Evolutionary conservation across 768 basidiomycete genomes (phyloP), one percentile per base, ranked within the genome.

Genomic region (Tricholoma bakamatsutake): DNA sequence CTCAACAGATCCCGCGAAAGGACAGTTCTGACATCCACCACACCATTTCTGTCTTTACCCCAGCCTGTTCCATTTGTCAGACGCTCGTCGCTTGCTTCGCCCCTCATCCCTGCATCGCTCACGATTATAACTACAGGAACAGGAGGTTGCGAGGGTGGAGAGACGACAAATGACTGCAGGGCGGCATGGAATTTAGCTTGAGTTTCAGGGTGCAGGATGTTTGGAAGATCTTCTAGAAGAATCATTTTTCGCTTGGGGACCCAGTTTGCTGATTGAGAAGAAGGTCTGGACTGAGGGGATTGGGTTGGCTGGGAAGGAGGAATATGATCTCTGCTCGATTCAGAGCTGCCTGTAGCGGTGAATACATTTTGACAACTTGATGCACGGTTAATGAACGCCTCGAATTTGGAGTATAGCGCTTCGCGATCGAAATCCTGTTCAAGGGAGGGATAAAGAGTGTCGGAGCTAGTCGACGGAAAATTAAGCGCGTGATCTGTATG

Each of bases 201-300:
- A 0, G 87, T 90, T 21, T 77, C 72, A 5, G 73, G 68, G 69
- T 93, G 92, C 4, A 92, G 73, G 53, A 98, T 82, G 65, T 98
- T 98, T 0, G 96, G 97, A 1, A 99, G 79, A 55, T 95, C 90
- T 70, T 95, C 92, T 7, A 97, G 74, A 4, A 98, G 82, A 52
- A 98, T 78, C 5, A 95, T 64, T 33, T 84, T 83, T 0, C 77
- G 79, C 59, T 71, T 72, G 50, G 57, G 52, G n/a, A 18, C 5
- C 28, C 30, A 9, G 11, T 30, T 48, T 28, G 54, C 30, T 28
- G 50, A 21, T 17, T 42, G 31, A 8, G 55, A 64, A 18, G 57
- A 50, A 11, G 53, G 46, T 3, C 5, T 0, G 5, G 9, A 17
- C 10, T 31, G n/a, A n/a, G n/a, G n/a, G n/a, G n/a, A n/a, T n/a